Base-by-base conservation (phyloP, 352 stramenopile genomes). In the Globisporangium uncinulatum region DNA sequence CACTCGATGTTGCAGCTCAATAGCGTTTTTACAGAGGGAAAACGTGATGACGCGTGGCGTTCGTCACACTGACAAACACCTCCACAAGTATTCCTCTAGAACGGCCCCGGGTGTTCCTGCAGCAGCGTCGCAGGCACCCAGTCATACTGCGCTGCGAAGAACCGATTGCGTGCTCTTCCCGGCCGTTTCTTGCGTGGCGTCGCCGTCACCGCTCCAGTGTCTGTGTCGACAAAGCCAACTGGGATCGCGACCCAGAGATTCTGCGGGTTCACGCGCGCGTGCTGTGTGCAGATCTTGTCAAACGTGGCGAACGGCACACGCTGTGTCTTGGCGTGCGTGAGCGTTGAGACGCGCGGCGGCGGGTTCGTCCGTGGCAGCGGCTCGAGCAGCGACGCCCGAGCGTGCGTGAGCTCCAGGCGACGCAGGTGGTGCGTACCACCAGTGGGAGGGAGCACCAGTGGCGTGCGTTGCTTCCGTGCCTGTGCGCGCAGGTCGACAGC, bases 191-290 rank as follows among this genome's bases (percentile, higher is more conserved):
- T 1, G 8, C 39, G 10, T 63, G 62, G 37, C 61, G 2, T 55
- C 61, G n/a, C 57, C 62, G 44, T 46, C 60, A 34, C 50, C 36
- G 51, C 46, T 37, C 37, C 54, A 57, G 8, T 36, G 19, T 8
- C 32, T 3, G 2, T 14, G 0, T 59, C 47, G 19, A 45, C 32
- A 62, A 57, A 70, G 15, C 57, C 59, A 19, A 76, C 67, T 1
- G 79, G 79, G 29, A 89, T 77, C 20, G 79, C 76, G 17, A 89
- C 76, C 76, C 76, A 89, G 48, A 85, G 57, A 48, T 83, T 83
- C 39, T 63, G 53, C 41, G 79, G 49, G 53, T 86, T 87, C 21
- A 89, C 79, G 34, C 64, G 67, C 21, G 67, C 67, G 29, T 71
- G 63, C 57, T 63, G 57, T 8, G 56, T 61, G 11, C 70, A 47